Conservation (phyloP, 2,329 filamentous ascomycete genomes). For the Sclerotinia trifoliorum region DNA sequence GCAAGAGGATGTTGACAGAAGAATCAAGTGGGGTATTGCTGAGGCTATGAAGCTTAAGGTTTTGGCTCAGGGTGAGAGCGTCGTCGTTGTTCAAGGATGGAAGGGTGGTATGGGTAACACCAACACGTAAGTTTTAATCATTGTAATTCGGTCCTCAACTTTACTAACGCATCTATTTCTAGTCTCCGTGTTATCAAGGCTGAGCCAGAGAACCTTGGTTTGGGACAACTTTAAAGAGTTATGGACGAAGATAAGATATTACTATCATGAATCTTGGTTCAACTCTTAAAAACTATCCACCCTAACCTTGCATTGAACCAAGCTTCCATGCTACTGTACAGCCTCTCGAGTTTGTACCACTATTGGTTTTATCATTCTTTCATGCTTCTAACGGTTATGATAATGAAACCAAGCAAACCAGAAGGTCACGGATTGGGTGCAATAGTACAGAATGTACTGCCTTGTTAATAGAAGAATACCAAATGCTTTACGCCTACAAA, state of each 20-base stretch:
- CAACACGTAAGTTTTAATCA: constrained; percentile 56
- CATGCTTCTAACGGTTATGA: constrained; percentile 19
- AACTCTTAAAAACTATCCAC: not conserved
- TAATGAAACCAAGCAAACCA: constrained; percentile 16
- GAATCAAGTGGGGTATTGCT: constrained; percentile 94
- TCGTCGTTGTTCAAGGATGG: constrained; percentile 87
- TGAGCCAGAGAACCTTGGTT: constrained; percentile 36
- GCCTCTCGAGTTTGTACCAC: constrained; percentile 5
- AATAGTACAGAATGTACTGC: constrained; percentile 13
- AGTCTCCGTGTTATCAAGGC: constrained; percentile 41
- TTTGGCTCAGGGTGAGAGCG: constrained; percentile 67
- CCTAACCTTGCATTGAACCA: constrained; percentile 8
- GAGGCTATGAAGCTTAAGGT: constrained; percentile 82
- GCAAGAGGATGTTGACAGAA: constrained; percentile 98
- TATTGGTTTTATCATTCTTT: constrained; percentile 10
- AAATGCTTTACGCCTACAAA: constrained; percentile 3
- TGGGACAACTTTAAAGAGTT: constrained; percentile 21
- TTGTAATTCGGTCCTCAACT: too few species aligned
- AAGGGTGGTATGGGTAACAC: constrained; percentile 90
- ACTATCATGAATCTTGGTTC: constrained; percentile 14
- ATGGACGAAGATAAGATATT: not conserved
- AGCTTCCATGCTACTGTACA: constrained; percentile 10
- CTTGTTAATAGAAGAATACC: constrained; percentile 20
- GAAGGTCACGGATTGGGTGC: constrained; percentile 12
- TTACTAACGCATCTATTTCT: constrained; percentile 16